Evolutionary conservation across 768 basidiomycete genomes (phyloP), one percentile per base, ranked within the genome.

Genomic region (Lanmaoa pseudosensibilis): DNA sequence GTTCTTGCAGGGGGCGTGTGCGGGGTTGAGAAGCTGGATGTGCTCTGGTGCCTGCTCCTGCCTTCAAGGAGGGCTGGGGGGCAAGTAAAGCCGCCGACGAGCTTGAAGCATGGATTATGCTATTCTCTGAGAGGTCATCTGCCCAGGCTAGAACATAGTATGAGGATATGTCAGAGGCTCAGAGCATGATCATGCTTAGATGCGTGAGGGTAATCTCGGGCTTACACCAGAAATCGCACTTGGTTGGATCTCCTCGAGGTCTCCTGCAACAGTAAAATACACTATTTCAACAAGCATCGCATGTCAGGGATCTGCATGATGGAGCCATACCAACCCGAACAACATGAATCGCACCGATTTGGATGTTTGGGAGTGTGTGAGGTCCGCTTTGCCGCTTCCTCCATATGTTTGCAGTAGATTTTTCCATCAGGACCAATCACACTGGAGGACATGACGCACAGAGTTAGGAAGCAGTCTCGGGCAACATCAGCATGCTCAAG

Each of bases 191-290:
- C 44, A 33, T 39, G 27, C 40, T 21, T 10, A 18, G 39, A 39
- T 15, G 7, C 41, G 0, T 18, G 32, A 52, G 3, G 16, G 18
- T 1, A 38, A 44, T 54, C 69, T 30, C 27, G 7, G 27, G 27
- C 27, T 46, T 65, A 80, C 80, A 55, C 56, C 75, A 82, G 57
- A 81, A 82, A 12, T 63, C 46, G 50, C 70, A 72, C 52, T 23
- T 68, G 21, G 19, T 54, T 15, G 12, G 4, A 37, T 59, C 55
- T 19, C 34, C 54, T 34, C 11, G 32, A 11, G 37, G 23, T 57
- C 70, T 71, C 13, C 67, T 53, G 57, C 81, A 82, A 45, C 65
- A 61, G 52, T 76, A 82, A 62, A 77, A 82, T 33, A 61, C 75
- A 59, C 71, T 71, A 54, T 60, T 43, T 37, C 41, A 40, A 44